Conservation (phyloP, 495 filamentous ascomycete species). For the Trypethelium eluteriae region DNA sequence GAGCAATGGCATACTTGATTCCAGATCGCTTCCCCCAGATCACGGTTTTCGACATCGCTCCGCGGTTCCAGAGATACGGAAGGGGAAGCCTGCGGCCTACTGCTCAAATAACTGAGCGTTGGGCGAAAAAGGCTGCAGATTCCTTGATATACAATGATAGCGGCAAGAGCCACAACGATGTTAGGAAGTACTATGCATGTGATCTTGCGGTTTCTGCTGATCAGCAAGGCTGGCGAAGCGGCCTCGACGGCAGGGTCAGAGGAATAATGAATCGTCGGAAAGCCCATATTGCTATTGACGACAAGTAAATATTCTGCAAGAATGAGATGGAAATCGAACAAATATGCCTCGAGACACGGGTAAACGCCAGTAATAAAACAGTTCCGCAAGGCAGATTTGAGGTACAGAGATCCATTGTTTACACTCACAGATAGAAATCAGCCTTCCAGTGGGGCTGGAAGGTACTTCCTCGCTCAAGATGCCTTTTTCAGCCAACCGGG, state of each 20-base stretch:
- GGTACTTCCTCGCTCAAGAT: no score
- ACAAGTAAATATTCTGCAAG: no score
- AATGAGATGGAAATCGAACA: no score
- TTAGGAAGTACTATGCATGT: not conserved
- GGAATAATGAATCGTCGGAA: not conserved
- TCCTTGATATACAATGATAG: not conserved
- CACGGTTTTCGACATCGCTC: not conserved
- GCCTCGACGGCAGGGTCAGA: not conserved
- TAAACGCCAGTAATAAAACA: no score
- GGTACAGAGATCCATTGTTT: no score
- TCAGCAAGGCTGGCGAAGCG: not conserved
- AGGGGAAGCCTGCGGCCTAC: not conserved
- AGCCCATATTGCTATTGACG: not conserved
- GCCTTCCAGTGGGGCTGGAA: no score
- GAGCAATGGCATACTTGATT: not conserved
- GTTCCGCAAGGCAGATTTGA: no score
- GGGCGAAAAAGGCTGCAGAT: not conserved
- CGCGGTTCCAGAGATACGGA: not conserved
- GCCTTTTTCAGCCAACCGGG: no score
- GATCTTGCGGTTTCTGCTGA: not conserved
- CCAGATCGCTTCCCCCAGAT: not conserved
- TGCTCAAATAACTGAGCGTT: not conserved
- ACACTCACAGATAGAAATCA: no score
- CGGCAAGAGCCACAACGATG: not conserved
- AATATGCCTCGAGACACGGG: no score